A percentile compares a stretch with the other conserved stretches of the same genome.
Evolutionary conservation across 768 basidiomycete genomes (phyloP).

Genomic region (Tricholoma furcatifolium): DNA sequence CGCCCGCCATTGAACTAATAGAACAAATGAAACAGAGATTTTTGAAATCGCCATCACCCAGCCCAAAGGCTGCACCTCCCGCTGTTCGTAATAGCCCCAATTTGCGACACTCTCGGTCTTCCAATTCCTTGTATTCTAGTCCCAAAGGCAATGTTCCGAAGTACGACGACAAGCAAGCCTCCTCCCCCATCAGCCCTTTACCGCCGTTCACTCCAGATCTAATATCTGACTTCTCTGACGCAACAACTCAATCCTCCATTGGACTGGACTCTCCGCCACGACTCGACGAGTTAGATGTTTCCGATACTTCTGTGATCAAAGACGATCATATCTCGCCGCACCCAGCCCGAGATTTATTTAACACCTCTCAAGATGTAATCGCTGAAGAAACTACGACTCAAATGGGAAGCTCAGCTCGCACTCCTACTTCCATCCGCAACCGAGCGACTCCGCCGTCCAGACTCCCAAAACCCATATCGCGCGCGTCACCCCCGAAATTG

Average conservation of each 20-base stretch:
- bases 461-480: conserved; percentile 3
- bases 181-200: conserved; percentile 19
- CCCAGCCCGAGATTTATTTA: conserved; percentile 25
- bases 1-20: conserved; percentile 47
- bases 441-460: conserved; percentile 2
- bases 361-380: conserved; percentile 24
- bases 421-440: conserved; percentile 22
- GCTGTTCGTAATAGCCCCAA: background rate
- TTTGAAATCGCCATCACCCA: conserved; percentile 33
- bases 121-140: conserved; percentile 16
- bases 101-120: conserved; percentile 18
- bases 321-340: conserved; percentile 19
- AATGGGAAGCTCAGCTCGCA: conserved; percentile 32
- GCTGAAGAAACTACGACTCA: conserved; percentile 30
- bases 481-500: background rate
- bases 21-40: conserved; percentile 66
- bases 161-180: conserved; percentile 2
- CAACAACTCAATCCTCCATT: conserved; percentile 49
- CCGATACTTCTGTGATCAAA: conserved; percentile 18
- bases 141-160: conserved; percentile 2
- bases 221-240: conserved; percentile 60
- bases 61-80: conserved; percentile 12
- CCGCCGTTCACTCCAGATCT: conserved; percentile 61
- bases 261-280: conserved; percentile 54
- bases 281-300: conserved; percentile 19